Conservation (phyloP, 2,329 filamentous ascomycete genomes). For the Verticillium albo-atrum region DNA sequence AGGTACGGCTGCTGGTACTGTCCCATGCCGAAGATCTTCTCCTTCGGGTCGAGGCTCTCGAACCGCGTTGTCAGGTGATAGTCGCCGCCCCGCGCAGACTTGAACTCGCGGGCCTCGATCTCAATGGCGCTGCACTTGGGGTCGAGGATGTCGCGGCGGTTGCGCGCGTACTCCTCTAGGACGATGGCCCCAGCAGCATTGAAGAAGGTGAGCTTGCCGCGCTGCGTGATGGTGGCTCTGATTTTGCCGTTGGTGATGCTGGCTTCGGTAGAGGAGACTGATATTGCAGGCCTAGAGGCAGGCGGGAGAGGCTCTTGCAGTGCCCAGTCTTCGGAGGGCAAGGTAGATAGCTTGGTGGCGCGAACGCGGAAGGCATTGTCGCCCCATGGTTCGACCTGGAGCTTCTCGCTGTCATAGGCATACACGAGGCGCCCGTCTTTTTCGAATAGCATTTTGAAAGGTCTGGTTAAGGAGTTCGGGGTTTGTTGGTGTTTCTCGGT, state of each 20-base stretch:
- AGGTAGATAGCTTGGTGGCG: conserved; percentile 31
- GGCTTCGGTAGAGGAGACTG: conserved; percentile 15
- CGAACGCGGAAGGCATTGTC: conserved; percentile 40
- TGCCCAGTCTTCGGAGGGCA: conserved; percentile 33
- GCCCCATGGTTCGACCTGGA: conserved; percentile 47
- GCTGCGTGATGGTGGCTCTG: conserved; percentile 18
- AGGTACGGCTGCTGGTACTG: conserved; percentile 59
- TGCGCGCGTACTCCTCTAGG: conserved; percentile 25
- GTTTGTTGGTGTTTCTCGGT: not conserved
- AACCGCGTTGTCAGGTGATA: conserved; percentile 52
- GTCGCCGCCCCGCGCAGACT: conserved; percentile 39
- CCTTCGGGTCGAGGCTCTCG: conserved; percentile 44
- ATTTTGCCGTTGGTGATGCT: conserved; percentile 24
- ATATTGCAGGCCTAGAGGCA: conserved; percentile 3
- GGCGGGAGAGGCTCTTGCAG: conserved; percentile 13
- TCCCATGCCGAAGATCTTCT: conserved; percentile 60
- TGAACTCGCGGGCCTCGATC: conserved; percentile 51
- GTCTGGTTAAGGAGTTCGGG: too few relatives aligned
- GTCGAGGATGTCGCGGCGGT: conserved; percentile 30
- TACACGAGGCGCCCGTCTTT: conserved; percentile 5
- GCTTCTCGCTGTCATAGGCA: conserved; percentile 36
- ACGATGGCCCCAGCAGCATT: conserved; percentile 19
- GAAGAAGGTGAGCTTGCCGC: conserved; percentile 23
- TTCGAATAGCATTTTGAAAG: not conserved
- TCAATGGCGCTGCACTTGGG: conserved; percentile 51